Percentiles rank a stretch among this genome's conserved stretches.
phyloP scores from a whole-genome alignment of 495 filamentous ascomycete species.

The Penicillium paxilli region DNA sequence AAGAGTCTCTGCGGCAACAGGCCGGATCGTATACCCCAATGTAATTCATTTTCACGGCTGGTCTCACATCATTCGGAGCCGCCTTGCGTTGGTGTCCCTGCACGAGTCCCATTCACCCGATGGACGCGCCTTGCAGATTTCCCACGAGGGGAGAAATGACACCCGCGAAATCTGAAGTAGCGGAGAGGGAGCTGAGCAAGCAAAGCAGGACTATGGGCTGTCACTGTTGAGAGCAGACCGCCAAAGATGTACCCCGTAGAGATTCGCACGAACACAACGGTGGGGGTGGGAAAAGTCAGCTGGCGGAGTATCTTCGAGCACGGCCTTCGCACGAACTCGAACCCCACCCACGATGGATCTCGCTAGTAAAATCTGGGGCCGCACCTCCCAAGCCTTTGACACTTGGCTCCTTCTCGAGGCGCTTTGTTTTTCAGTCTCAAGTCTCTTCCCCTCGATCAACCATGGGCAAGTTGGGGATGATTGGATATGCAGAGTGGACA shows the following conservation, averaged over 20 bases:
- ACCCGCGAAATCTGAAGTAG: neutral
- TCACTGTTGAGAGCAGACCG: neutral
- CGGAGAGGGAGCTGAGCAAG: neutral
- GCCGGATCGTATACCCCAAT: neutral
- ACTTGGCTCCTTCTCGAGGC: conserved; percentile 3
- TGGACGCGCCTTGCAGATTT: conserved; percentile 4
- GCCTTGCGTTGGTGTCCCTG: conserved; percentile 4
- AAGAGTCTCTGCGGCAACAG: too few species aligned
- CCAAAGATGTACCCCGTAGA: too few species aligned
- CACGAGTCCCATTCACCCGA: conserved; percentile 3
- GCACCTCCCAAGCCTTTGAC: conserved; percentile 22
- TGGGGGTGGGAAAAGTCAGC: conserved; percentile 1
- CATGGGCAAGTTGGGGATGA: neutral
- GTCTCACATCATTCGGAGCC: conserved; percentile 2
- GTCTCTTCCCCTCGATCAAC: neutral
- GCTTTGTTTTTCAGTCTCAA: neutral
- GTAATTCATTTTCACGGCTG: neutral
- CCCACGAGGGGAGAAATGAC: conserved; percentile 5
- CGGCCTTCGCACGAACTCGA: conserved; percentile 21
- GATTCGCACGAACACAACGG: neutral
- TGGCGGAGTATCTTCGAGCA: conserved; percentile 16
- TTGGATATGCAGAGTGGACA: neutral
- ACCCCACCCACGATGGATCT: conserved; percentile 28
- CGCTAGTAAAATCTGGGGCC: conserved; percentile 35
- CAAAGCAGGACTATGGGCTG: too few species aligned